Evolutionary conservation across 768 basidiomycete species (phyloP), one percentile per base, ranked within the genome.

Genomic region (Lentinus tigrinus): DNA sequence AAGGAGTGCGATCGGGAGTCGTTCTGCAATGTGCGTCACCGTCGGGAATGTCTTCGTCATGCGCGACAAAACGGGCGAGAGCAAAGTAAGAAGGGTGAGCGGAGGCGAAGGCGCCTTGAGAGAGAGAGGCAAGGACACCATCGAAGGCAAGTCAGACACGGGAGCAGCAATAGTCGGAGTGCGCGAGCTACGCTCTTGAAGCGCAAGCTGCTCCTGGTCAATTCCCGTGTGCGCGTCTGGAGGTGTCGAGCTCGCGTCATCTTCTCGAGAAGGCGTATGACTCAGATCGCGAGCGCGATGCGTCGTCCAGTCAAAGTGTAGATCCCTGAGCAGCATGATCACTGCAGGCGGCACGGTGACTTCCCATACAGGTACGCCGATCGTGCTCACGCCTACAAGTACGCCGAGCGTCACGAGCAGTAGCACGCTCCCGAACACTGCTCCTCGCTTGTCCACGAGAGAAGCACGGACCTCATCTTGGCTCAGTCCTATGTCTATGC

Each of bases 321-420:
- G 50, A 67, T 98, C 94, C 47, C 87, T 84, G 5, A 81, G 36
- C 37, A 95, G 78, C 72, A 93, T 94, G 52, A 82, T 69, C 0
- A 79, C 69, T 0, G 92, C 93, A 47, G 93, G 93, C 0, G 95
- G 93, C 11, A 93, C 79, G 3, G 84, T 89, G 47, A 96, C 89
- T 73, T 81, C 84, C 89, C 91, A 94, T 3, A 92, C 89, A 52
- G 92, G 88, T 17, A 92, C 77, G 46, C 84, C 79, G 62, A 89
- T 77, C 69, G 88, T 91, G 67, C 87, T 89, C 59, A 88, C 84
- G 4, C 86, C 84, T 52, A 96, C 84, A 21, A 91, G 81, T 10
- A 89, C 79, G n/a, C 82, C 72, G 16, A 98, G 81, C 36, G 90
- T 89, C 13, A 77, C 70, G 1, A 80, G 75, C 13, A 97, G 80